Evolutionary conservation across 2,329 filamentous ascomycete genomes (phyloP).

Genomic region (Stemphylium vesicarium): DNA sequence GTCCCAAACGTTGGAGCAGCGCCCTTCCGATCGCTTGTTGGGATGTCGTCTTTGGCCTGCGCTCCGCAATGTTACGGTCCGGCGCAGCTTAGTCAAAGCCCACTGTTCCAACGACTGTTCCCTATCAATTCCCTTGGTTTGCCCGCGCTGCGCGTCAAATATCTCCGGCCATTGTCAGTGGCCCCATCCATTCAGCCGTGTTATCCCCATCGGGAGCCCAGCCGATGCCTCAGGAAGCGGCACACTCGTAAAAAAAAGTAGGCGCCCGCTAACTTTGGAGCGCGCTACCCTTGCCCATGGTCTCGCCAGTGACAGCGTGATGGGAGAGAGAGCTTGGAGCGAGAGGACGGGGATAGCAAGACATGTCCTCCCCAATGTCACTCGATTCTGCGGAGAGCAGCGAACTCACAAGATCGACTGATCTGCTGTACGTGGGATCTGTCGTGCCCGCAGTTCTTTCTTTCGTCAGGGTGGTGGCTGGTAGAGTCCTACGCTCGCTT

Average conservation of each 20-base stretch:
- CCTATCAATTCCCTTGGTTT: constrained; percentile 34
- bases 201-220: constrained; percentile 46
- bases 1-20: constrained; percentile 32
- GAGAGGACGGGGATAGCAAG: neutral
- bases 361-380: no score
- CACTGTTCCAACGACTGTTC: constrained; percentile 26
- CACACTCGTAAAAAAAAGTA: constrained; percentile 36
- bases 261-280: constrained; percentile 46
- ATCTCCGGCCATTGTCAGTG: constrained; percentile 44
- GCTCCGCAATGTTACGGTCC: constrained; percentile 14
- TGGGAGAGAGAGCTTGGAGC: constrained; percentile 7
- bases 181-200: constrained; percentile 43
- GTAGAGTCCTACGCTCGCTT: constrained; percentile 41
- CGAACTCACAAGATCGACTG: constrained; percentile 17
- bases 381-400: neutral
- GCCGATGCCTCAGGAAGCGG: constrained; percentile 41
- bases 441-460: constrained; percentile 22
- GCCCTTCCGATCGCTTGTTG: constrained; percentile 37
- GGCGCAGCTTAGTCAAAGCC: constrained; percentile 33
- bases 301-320: constrained; percentile 2
- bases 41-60: constrained; percentile 18
- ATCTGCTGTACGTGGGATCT: constrained; percentile 27
- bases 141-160: constrained; percentile 31
- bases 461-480: constrained; percentile 36
- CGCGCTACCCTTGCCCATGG: constrained; percentile 23